phyloP scores from a whole-genome alignment of 2,329 filamentous ascomycete species.

The Dendrostoma leiphaemia region DNA sequence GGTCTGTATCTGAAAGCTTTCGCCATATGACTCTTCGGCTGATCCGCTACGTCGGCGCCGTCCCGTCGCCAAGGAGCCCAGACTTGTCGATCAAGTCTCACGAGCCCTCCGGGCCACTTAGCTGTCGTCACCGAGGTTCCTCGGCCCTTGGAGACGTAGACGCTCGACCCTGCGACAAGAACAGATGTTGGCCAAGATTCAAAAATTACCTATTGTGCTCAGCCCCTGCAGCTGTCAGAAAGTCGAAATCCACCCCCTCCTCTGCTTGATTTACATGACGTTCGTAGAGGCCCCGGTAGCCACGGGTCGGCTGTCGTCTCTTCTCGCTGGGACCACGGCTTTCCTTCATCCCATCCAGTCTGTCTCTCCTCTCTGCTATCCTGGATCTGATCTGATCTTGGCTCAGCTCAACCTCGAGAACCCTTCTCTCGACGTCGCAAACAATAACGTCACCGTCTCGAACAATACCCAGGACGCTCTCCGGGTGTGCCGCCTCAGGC shows the following conservation, averaged over 20 bases:
- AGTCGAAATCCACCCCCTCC: constrained; percentile 60
- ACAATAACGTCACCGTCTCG: constrained; percentile 73
- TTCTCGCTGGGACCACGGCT: constrained; percentile 21
- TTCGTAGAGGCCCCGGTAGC: constrained; percentile 60
- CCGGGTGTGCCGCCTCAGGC: constrained; percentile 76
- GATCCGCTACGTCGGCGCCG: no score
- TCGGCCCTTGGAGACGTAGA: no score
- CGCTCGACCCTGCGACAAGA: no score
- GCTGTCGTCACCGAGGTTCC: no score
- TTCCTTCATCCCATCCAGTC: constrained; percentile 25
- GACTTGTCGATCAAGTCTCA: no score
- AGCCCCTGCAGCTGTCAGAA: constrained; percentile 47
- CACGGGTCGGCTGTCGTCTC: constrained; percentile 38
- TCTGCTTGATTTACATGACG: constrained; percentile 59
- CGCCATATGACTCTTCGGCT: no score
- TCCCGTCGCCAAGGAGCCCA: no score
- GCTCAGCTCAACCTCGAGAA: constrained; percentile 57
- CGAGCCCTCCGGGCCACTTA: no score
- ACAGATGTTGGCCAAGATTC: no score
- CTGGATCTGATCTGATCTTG: constrained; percentile 68
- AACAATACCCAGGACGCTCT: constrained; percentile 76
- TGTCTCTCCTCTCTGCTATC: constrained; percentile 52
- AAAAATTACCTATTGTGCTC: neutral
- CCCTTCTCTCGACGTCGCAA: constrained; percentile 70
- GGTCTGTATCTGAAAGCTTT: no score